Percentiles rank a stretch among this genome's conserved stretches.
phyloP scores from a whole-genome alignment of 2,329 filamentous ascomycete species.

The Dothistroma pini region DNA sequence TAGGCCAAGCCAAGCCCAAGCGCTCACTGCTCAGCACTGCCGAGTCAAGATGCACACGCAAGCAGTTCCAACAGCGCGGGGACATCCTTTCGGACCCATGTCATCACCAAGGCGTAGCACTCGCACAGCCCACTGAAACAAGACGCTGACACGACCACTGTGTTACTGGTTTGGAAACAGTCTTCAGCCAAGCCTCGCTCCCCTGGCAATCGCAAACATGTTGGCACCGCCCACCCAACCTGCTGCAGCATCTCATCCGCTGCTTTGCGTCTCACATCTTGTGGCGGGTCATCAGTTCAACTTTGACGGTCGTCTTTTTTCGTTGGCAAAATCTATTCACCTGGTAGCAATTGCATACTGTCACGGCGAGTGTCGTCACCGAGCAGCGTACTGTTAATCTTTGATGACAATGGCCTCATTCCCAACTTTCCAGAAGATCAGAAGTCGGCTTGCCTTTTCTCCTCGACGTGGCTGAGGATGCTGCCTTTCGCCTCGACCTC shows the following conservation, averaged over 20 bases:
- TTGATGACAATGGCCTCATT: neutral
- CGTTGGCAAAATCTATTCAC: neutral
- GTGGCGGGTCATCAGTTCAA: neutral
- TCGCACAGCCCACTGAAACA: neutral
- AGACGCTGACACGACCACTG: neutral
- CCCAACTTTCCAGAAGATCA: neutral
- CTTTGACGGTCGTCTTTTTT: neutral
- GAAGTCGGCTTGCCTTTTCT: constrained; percentile 6
- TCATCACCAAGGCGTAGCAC: neutral
- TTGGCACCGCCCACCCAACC: neutral
- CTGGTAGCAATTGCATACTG: neutral
- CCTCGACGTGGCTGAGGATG: constrained; percentile 23
- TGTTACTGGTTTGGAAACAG: neutral
- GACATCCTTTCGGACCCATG: neutral
- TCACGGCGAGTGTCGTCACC: neutral
- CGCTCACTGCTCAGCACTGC: neutral
- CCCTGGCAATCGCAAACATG: neutral
- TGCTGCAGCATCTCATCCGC: neutral
- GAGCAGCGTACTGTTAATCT: neutral
- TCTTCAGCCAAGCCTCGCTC: neutral
- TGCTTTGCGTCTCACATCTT: neutral
- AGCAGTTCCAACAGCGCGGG: neutral
- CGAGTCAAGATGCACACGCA: neutral
- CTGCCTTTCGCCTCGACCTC: constrained; percentile 55
- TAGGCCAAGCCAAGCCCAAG: no score